Base-by-base conservation (phyloP, 176 grass and related monocot species). In the Triticum urartu region DNA sequence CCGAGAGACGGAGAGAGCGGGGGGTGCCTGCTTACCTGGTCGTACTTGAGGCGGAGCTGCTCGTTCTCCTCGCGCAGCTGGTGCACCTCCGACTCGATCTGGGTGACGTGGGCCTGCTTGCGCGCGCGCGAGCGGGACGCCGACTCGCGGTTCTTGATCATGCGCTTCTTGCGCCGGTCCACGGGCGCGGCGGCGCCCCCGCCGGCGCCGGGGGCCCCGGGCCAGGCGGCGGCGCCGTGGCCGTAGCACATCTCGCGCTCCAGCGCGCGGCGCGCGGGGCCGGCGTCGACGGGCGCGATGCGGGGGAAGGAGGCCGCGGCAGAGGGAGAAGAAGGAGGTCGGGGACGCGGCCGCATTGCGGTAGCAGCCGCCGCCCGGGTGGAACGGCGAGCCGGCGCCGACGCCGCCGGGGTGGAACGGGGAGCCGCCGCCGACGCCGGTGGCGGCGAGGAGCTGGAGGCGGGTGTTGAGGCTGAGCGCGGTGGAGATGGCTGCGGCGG, bases 131-230 rank as follows among this genome's bases (percentile, higher is more conserved):
- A 95, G 4, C 91, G 83, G 22, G 93, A 89, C 3, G 93, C 93
- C 25, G 93, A 95, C 89, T 92, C 93, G 24, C 93, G 86, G 83
- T 95, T 95, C 93, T 95, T 95, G 58, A 95, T 91, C 91, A 92
- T 89, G 63, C 88, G 88, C 77, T 88, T 93, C 83, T 86, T 89
- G 63, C 86, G 85, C 52, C 58, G 83, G 38, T 95, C 93, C 21
- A 26, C 9, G 72, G 33, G 38, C 9, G 60, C 66, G 8, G 0
- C 21, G 78, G 24, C 20, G 34, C 40, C 5, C 1, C 21, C 28
- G 11, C 22, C 30, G 7, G 0, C 48, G 42, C 10, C 13, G 79
- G 3, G 10, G 18, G 18, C 9, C 0, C 28, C 72, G 22, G 61
- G 21, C 50, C 50, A 54, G 28, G 2, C 61, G 25, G 10, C 9